These are phyloP conservation scores for Agaricus blazei DNA, from an alignment of 768 basidiomycete genomes.

Conservation along the genomic window DNA sequence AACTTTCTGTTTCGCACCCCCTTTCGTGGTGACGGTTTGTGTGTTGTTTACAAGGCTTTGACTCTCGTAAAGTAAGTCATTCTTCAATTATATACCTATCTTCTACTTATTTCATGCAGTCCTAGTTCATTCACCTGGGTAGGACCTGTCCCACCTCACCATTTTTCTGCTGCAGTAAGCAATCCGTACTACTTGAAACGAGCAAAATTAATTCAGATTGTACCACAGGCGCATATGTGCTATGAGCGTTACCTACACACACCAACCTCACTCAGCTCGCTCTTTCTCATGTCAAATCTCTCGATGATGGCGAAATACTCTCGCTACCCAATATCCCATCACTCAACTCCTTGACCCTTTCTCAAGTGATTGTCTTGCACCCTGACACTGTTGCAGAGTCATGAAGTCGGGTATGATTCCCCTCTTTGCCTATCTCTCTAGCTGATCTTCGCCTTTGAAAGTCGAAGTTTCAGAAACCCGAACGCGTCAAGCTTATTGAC, in stretches of 20 bases:
- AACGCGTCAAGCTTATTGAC: slow-evolving; percentile 42
- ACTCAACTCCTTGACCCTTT: slow-evolving; percentile 39
- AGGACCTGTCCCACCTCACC: slow-evolving; percentile 57
- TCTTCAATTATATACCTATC: background rate
- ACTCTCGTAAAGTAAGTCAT: slow-evolving; percentile 21
- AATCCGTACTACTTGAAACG: background rate
- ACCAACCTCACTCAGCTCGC: slow-evolving; percentile 38
- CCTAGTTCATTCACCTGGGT: slow-evolving; percentile 49
- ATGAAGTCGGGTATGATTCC: background rate
- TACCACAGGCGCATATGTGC: slow-evolving; percentile 34
- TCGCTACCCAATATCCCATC: slow-evolving; percentile 28
- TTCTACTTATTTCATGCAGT: slow-evolving; percentile 18
- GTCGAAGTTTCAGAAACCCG: slow-evolving; percentile 19
- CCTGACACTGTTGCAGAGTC: slow-evolving; percentile 31
- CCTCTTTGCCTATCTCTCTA: background rate
- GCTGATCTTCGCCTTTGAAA: background rate
- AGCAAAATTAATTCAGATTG: slow-evolving; percentile 29
- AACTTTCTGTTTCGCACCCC: slow-evolving; percentile 23
- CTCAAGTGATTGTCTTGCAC: slow-evolving; percentile 43
- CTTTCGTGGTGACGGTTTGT: slow-evolving; percentile 15
- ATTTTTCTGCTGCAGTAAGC: slow-evolving; percentile 58
- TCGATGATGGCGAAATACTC: slow-evolving; percentile 8
- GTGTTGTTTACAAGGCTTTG: slow-evolving; percentile 20
- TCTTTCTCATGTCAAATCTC: slow-evolving; percentile 37
- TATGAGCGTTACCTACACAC: slow-evolving; percentile 36